phyloP scores from a whole-genome alignment of 805 yeast genomes.

The Suhomyces canberraensis region DNA sequence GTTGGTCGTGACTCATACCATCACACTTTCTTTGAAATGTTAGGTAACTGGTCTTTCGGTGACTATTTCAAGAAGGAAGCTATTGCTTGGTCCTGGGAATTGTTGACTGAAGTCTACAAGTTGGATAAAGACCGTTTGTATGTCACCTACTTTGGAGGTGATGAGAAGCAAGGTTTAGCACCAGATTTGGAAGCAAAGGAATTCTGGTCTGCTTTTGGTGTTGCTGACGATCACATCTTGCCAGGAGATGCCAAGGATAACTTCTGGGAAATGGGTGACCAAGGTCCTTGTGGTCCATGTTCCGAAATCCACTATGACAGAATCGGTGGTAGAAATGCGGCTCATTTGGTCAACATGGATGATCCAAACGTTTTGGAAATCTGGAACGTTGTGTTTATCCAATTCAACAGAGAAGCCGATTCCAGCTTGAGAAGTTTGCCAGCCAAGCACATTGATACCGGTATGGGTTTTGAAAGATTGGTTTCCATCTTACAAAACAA shows the following conservation, averaged over 20 bases:
- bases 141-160: slow-evolving; percentile 97
- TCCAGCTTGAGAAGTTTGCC: slow-evolving; percentile 79
- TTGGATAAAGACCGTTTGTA: slow-evolving; percentile 76
- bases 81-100: slow-evolving; percentile 83
- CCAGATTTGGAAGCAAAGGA: slow-evolving; percentile 93
- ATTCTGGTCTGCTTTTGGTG: slow-evolving; percentile 84
- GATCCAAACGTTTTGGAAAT: slow-evolving; percentile 97
- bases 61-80: slow-evolving; percentile 98
- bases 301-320: slow-evolving; percentile 97
- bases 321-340: slow-evolving; percentile 97
- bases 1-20: slow-evolving; percentile 98
- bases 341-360: slow-evolving; percentile 86
- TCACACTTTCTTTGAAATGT: slow-evolving; percentile 98
- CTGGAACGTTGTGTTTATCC: slow-evolving; percentile 97
- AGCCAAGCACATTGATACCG: slow-evolving; percentile 94
- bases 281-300: slow-evolving; percentile 99
- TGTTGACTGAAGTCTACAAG: slow-evolving; percentile 81
- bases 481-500: slow-evolving; percentile 92
- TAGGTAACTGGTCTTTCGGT: slow-evolving; percentile 99
- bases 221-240: slow-evolving; percentile 84
- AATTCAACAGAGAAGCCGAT: slow-evolving; percentile 91
- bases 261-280: slow-evolving; percentile 99
- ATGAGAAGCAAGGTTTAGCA: slow-evolving; percentile 70
- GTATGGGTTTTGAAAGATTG: slow-evolving; percentile 97
- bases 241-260: slow-evolving; percentile 91